Evolutionary conservation across 1,284 basidiomycete species (phyloP), one percentile per base, ranked within the genome.

Genomic region (Pterula multifida): DNA sequence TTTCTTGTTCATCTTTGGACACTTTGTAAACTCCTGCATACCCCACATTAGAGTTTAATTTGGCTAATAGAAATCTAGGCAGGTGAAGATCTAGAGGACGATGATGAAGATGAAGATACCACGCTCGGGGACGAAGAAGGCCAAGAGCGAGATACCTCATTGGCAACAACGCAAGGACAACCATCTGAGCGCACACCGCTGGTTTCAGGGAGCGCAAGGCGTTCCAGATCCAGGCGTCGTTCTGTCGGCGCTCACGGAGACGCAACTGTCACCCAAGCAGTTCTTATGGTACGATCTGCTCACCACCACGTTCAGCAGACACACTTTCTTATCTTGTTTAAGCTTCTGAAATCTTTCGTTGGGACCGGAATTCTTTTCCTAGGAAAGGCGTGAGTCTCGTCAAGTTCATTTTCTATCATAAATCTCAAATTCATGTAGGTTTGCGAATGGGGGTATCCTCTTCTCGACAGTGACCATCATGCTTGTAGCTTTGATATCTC

Each of bases 301-400:
- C 44, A 48, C 13, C 50, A 15, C n/a, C n/a, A n/a, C n/a, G 46
- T 54, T 47, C 36, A 50, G 24, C 26, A 36, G 39, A 6, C 19
- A 6, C 39, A 17, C 19, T 6, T 17, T 52, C 19, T 47, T 21
- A 48, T 45, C n/a, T 47, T 36, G 35, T 48, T 36, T 39, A 21
- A 92, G 90, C 68, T 96, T 51, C 68, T 96, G 54, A 98, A 98
- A 67, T 86, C 90, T 0, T 98, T 99, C 61, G 85, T 99, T 48
- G 95, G 95, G 19, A 99, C 95, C 6, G 95, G 95, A 26, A 85
- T 98, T 11, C 67, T 98, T 23, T 98, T 98, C 72, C 77, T 98
- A 48, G 96, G 92, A 52, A 97, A 93, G 70, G 95, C 85, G 76
- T 84, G 63, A 61, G 83, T 71, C 4, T 28, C 35, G 26, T 49